Percentiles rank a stretch among this genome's conserved stretches.
Evolutionary conservation across 495 filamentous ascomycete genomes (phyloP).

Genomic region (Penicillium simplicissimum): DNA sequence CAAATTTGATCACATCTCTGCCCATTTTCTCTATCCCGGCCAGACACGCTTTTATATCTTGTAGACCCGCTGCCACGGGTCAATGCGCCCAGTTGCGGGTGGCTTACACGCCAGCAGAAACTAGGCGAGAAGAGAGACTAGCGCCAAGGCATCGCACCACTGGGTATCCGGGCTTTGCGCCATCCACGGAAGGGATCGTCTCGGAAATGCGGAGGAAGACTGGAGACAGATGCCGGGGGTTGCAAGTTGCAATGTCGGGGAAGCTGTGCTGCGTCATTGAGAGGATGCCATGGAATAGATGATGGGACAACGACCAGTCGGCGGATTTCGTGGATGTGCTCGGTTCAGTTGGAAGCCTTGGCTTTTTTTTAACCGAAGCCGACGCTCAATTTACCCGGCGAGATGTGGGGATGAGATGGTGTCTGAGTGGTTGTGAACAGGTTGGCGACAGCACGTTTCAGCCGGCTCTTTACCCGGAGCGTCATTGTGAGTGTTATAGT

Average conservation of each 20-base stretch:
- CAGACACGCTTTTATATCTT: conserved; percentile 9
- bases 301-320: conserved; percentile 15
- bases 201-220: conserved; percentile 23
- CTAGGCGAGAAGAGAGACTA: neutral
- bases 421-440: neutral
- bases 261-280: conserved; percentile 23
- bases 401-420: neutral
- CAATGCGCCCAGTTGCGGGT: conserved; percentile 7
- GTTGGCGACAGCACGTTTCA: neutral
- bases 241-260: conserved; percentile 15
- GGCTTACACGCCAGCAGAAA: neutral
- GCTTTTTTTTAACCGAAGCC: conserved; percentile 21
- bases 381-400: neutral
- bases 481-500: neutral
- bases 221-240: conserved; percentile 19
- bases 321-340: conserved; percentile 7
- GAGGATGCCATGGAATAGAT: neutral
- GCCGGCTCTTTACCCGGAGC: neutral
- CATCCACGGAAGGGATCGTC: conserved; percentile 25
- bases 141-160: conserved; percentile 4
- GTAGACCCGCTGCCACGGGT: neutral
- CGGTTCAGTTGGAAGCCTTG: conserved; percentile 4
- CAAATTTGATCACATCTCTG: neutral
- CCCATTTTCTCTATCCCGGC: neutral
- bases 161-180: conserved; percentile 8